A percentile compares a stretch with the other conserved stretches of the same genome.
phyloP scores from a whole-genome alignment of 768 basidiomycete species.

The Leucocoprinus birnbaumii region DNA sequence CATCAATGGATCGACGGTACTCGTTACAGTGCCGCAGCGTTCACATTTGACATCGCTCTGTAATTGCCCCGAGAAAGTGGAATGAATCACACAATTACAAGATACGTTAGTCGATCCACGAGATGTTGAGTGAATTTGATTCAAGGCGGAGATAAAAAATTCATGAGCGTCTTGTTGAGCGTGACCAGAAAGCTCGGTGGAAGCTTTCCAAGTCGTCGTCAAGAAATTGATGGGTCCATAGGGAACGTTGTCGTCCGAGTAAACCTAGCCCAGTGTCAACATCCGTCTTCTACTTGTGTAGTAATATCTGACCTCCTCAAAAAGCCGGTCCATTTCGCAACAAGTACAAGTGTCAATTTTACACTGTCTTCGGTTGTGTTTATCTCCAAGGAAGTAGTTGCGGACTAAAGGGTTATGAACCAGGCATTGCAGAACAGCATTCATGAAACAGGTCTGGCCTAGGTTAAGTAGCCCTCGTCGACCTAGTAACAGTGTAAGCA shows the following conservation, averaged over 20 bases:
- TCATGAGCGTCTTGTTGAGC: conserved; percentile 95
- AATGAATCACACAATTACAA: conserved; percentile 91
- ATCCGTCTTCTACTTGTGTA: neutral
- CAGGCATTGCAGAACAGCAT: conserved; percentile 86
- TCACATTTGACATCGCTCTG: conserved; percentile 91
- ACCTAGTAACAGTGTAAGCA: conserved; percentile 35
- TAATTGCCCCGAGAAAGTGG: conserved; percentile 82
- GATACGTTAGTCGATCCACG: conserved; percentile 71
- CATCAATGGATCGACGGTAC: conserved; percentile 84
- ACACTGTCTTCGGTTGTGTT: conserved; percentile 75
- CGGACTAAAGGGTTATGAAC: conserved; percentile 87
- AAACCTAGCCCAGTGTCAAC: conserved; percentile 35
- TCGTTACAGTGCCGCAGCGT: conserved; percentile 74
- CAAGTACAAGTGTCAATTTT: conserved; percentile 75
- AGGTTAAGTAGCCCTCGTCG: conserved; percentile 86
- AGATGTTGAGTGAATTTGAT: conserved; percentile 82
- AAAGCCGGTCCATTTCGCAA: conserved; percentile 91
- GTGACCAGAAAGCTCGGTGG: conserved; percentile 83
- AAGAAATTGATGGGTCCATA: conserved; percentile 85
- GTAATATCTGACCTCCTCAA: conserved; percentile 52
- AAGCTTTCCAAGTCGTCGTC: conserved; percentile 78
- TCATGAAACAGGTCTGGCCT: conserved; percentile 93
- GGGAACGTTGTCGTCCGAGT: conserved; percentile 54
- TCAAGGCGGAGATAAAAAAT: conserved; percentile 79
- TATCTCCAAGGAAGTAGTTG: conserved; percentile 88